phyloP scores from a whole-genome alignment of 2,329 filamentous ascomycete species.

The Aspergillus sclerotialis region DNA sequence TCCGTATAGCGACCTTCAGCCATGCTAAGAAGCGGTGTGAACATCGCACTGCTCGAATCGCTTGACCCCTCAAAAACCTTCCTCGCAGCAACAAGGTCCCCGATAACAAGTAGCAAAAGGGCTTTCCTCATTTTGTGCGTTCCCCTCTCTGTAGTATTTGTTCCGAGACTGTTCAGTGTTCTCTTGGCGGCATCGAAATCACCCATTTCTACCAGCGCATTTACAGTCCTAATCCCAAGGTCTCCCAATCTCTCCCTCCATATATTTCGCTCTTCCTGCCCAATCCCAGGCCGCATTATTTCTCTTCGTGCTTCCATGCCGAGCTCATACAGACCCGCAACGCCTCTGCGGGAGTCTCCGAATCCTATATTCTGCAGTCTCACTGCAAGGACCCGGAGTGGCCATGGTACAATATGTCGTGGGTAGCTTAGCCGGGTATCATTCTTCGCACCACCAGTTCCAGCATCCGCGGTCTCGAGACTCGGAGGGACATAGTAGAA shows the following conservation, averaged over 20 bases:
- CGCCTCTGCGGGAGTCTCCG: conserved; percentile 71
- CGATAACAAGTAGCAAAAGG: conserved; percentile 70
- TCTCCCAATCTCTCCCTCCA: conserved; percentile 71
- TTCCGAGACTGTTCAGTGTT: conserved; percentile 58
- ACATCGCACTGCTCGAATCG: conserved; percentile 34
- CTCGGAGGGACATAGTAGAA: conserved; percentile 39
- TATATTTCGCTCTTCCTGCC: conserved; percentile 50
- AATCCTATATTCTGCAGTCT: conserved; percentile 81
- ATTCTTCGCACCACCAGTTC: conserved; percentile 58
- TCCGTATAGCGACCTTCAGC: conserved; percentile 65
- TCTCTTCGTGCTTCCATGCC: conserved; percentile 66
- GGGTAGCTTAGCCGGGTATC: conserved; percentile 57
- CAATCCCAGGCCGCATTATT: conserved; percentile 45
- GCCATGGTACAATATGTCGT: conserved; percentile 76
- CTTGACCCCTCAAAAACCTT: conserved; percentile 39
- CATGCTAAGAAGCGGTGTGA: conserved; percentile 64
- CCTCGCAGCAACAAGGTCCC: conserved; percentile 64
- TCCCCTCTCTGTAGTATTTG: conserved; percentile 20
- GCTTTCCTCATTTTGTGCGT: conserved; percentile 39
- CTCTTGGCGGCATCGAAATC: conserved; percentile 72
- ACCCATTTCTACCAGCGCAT: conserved; percentile 59
- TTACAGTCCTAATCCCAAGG: conserved; percentile 59
- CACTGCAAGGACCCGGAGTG: conserved; percentile 73
- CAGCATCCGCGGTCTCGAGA: conserved; percentile 34
- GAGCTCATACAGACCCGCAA: conserved; percentile 87